Percentiles rank a stretch among this genome's conserved stretches.
These are phyloP conservation scores for Leccinellum rugosiceps DNA, from an alignment of 768 basidiomycete genomes.

Conservation along the genomic window DNA sequence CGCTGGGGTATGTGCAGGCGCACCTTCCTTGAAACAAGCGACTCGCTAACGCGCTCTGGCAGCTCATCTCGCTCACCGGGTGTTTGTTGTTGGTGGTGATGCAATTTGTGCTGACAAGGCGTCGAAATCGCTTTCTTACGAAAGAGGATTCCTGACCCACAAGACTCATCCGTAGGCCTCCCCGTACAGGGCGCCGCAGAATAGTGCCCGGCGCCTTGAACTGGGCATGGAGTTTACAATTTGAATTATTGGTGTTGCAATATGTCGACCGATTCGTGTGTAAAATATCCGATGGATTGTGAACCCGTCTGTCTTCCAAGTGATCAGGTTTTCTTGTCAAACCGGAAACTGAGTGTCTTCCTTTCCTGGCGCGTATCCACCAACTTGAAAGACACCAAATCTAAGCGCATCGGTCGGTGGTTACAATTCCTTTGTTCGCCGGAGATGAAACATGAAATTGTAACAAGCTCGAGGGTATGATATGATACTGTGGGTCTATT, in stretches of 20 bases:
- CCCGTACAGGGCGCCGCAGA: not conserved
- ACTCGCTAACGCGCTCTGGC: not conserved
- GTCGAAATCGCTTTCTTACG: not conserved
- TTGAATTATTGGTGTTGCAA: not conserved
- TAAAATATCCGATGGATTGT: not conserved
- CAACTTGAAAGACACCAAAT: too few relatives aligned
- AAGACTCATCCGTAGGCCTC: too few relatives aligned
- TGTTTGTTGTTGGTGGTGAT: conserved; percentile 4
- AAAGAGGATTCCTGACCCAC: not conserved
- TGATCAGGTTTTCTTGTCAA: too few relatives aligned
- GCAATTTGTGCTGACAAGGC: not conserved
- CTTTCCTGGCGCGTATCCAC: too few relatives aligned
- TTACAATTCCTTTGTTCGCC: too few relatives aligned
- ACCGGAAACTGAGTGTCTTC: too few relatives aligned
- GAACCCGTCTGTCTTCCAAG: too few relatives aligned
- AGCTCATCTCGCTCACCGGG: conserved; percentile 5
- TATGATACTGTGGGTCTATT: too few relatives aligned
- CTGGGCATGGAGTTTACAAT: not conserved
- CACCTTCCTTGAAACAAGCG: not conserved
- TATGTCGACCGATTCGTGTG: not conserved
- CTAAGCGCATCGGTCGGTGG: too few relatives aligned
- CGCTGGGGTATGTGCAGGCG: conserved; percentile 33
- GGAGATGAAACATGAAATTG: too few relatives aligned
- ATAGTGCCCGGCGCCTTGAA: not conserved
- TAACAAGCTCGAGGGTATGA: too few relatives aligned